Conservation (phyloP, 176 grass and related monocot species). For the Pontederia paniculata region DNA sequence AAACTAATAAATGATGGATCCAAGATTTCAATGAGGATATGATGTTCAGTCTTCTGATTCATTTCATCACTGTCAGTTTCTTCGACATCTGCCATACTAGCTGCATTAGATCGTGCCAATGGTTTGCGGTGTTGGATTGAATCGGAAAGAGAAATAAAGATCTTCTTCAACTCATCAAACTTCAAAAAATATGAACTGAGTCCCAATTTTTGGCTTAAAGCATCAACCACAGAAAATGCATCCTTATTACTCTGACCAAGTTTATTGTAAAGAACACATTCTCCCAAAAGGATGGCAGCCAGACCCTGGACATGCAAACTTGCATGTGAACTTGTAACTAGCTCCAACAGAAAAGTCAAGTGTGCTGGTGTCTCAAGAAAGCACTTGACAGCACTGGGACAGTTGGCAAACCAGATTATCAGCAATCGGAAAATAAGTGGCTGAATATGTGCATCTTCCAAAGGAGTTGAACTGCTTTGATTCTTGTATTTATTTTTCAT, state of each 20-base stretch:
- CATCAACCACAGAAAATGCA: conserved; percentile 72
- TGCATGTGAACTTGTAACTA: conserved; percentile 56
- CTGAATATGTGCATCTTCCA: conserved; percentile 45
- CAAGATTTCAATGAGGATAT: conserved; percentile 67
- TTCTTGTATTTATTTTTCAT: conserved; percentile 41
- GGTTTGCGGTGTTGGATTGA: conserved; percentile 42
- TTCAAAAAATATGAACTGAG: conserved; percentile 64
- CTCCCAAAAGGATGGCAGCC: conserved; percentile 77
- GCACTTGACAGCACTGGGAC: conserved; percentile 76
- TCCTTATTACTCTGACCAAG: conserved; percentile 58
- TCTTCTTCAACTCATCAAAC: conserved; percentile 79
- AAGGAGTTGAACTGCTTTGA: conserved; percentile 25
- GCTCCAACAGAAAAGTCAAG: conserved; percentile 74
- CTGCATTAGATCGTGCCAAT: conserved; percentile 68
- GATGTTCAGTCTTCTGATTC: conserved; percentile 48
- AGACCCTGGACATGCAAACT: conserved; percentile 60
- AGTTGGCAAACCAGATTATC: conserved; percentile 67
- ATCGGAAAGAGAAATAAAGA: conserved; percentile 27
- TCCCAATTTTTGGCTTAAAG: conserved; percentile 82
- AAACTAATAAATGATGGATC: conserved; percentile 59
- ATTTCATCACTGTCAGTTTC: conserved; percentile 67
- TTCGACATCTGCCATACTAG: conserved; percentile 59
- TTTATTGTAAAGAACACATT: conserved; percentile 75
- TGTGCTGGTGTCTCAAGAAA: conserved; percentile 61
- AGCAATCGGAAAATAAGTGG: conserved; percentile 75